A percentile compares a stretch with the other conserved stretches of the same genome.
Evolutionary conservation across 352 stramenopile species (phyloP).

Genomic region (Phytophthora ramorum): DNA sequence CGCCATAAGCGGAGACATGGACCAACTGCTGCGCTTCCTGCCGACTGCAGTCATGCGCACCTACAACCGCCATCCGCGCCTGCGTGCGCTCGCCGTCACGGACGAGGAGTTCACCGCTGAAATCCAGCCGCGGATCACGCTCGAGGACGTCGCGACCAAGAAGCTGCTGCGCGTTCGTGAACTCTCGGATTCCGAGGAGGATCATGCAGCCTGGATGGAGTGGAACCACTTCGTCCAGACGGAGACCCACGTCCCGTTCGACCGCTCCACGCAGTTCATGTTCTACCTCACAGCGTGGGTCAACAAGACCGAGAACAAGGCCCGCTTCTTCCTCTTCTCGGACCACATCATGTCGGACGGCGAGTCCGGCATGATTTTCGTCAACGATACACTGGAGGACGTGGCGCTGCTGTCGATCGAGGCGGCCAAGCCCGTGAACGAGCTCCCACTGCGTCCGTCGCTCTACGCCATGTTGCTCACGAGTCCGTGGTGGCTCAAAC

Average conservation of each 20-base stretch:
- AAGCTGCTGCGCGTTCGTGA: conserved; percentile 40
- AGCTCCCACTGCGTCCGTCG: conserved; percentile 47
- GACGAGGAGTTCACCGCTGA: conserved; percentile 47
- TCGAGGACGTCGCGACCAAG: conserved; percentile 40
- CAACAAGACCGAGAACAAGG: conserved; percentile 31
- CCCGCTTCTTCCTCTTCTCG: conserved; percentile 57
- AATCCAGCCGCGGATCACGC: conserved; percentile 43
- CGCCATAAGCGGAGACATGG: conserved; percentile 39
- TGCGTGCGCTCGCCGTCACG: conserved; percentile 48
- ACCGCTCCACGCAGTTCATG: conserved; percentile 56
- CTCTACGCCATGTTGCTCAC: conserved; percentile 51
- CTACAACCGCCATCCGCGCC: conserved; percentile 67
- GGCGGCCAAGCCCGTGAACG: conserved; percentile 22
- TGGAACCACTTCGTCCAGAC: conserved; percentile 47
- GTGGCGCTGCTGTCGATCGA: conserved; percentile 43
- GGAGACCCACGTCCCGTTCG: conserved; percentile 40
- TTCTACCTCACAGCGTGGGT: conserved; percentile 62
- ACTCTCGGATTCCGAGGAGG: conserved; percentile 26
- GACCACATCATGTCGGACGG: conserved; percentile 73
- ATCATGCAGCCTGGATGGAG: conserved; percentile 27
- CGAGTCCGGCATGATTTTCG: conserved; percentile 49
- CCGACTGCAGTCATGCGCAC: conserved; percentile 57
- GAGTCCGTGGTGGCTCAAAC: conserved; percentile 52
- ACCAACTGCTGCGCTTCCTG: conserved; percentile 48
- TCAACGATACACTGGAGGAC: conserved; percentile 54